These are phyloP conservation scores for Penicillium occitanis DNA, from an alignment of 2,329 filamentous ascomycete species.

Conservation along the genomic window DNA sequence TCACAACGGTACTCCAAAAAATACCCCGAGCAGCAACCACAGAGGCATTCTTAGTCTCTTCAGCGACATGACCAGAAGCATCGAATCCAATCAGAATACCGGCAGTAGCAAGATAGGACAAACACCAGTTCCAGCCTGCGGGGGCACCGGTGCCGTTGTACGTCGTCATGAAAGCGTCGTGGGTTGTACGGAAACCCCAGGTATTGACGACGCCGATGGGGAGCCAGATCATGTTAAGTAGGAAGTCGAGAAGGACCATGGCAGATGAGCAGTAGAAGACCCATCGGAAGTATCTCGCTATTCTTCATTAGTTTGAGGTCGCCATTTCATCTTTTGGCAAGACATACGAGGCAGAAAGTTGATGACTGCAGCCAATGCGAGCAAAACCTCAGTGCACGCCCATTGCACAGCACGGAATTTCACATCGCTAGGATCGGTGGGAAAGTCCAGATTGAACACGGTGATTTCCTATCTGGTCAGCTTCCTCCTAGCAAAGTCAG, in stretches of 20 bases:
- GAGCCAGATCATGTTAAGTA: slow-evolving; percentile 62
- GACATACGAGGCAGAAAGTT: slow-evolving; percentile 52
- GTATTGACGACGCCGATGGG: slow-evolving; percentile 58
- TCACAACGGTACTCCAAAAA: slow-evolving; percentile 60
- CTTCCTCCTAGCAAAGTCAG: neutral
- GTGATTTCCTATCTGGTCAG: slow-evolving; percentile 51
- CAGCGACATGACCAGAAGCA: slow-evolving; percentile 60
- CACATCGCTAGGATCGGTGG: slow-evolving; percentile 53
- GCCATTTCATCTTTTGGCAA: too few relatives aligned
- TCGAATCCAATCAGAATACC: slow-evolving; percentile 63
- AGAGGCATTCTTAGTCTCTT: slow-evolving; percentile 61
- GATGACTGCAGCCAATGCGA: slow-evolving; percentile 52
- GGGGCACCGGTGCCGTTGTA: slow-evolving; percentile 60
- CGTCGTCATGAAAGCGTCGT: slow-evolving; percentile 61
- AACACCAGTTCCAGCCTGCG: slow-evolving; percentile 62
- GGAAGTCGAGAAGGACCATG: slow-evolving; percentile 58
- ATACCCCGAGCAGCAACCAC: slow-evolving; percentile 59
- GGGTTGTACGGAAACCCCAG: slow-evolving; percentile 58
- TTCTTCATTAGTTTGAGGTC: neutral
- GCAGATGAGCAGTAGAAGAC: slow-evolving; percentile 54
- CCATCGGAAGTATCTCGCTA: slow-evolving; percentile 49
- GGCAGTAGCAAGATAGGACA: slow-evolving; percentile 61
- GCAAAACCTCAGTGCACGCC: slow-evolving; percentile 56
- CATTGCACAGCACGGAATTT: slow-evolving; percentile 63
- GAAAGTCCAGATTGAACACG: slow-evolving; percentile 58